Percentiles rank a stretch among this genome's conserved stretches.
Conservation (phyloP, 2,329 filamentous ascomycete species). For the Xylaria sp. region DNA sequence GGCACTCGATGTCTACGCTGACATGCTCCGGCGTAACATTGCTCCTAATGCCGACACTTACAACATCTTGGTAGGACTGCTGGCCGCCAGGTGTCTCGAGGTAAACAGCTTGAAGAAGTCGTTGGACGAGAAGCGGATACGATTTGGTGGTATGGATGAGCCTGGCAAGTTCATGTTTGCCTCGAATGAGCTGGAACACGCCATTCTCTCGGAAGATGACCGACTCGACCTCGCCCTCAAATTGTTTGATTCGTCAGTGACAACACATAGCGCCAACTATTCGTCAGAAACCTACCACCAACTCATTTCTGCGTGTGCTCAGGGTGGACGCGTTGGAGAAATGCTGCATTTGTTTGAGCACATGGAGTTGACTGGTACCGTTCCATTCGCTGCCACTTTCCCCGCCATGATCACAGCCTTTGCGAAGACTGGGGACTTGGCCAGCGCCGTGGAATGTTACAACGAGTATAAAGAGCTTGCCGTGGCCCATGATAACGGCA, state of each 20-base stretch:
- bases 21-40: constrained; percentile 90
- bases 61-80: constrained; percentile 80
- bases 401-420: constrained; percentile 96
- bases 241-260: constrained; percentile 79
- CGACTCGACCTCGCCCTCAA: constrained; percentile 84
- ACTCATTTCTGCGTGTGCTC: constrained; percentile 85
- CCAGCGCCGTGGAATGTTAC: constrained; percentile 91
- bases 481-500: constrained; percentile 80
- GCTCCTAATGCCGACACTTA: constrained; percentile 85
- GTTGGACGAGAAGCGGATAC: constrained; percentile 80
- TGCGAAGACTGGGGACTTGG: constrained; percentile 77
- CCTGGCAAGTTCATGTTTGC: constrained; percentile 75
- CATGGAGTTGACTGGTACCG: constrained; percentile 79
- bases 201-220: constrained; percentile 85
- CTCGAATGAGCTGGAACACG: constrained; percentile 85
- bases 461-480: constrained; percentile 91
- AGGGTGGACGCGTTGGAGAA: constrained; percentile 78
- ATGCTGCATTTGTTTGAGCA: constrained; percentile 93
- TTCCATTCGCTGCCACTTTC: constrained; percentile 82
- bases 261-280: constrained; percentile 68
- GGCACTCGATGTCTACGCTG: constrained; percentile 91
- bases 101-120: constrained; percentile 73
- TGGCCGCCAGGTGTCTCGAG: constrained; percentile 81
- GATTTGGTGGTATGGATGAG: constrained; percentile 75
- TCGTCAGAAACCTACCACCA: constrained; percentile 83